phyloP scores from a whole-genome alignment of 768 basidiomycete species.

The Lactarius vividus region DNA sequence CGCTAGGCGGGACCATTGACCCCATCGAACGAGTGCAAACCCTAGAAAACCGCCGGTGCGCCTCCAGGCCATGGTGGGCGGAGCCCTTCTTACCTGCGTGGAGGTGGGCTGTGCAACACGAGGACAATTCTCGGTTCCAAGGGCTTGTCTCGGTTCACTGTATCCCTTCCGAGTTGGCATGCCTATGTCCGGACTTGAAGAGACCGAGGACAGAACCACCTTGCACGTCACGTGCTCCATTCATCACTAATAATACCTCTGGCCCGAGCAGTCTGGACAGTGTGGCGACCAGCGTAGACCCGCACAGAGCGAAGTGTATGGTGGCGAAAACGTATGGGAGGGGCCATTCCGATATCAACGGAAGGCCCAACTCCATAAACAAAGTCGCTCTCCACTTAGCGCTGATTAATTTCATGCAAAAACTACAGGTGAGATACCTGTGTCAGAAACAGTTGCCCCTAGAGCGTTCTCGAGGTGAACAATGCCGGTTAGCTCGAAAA shows the following conservation, averaged over 20 bases:
- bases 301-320: not conserved
- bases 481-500: constrained; percentile 10
- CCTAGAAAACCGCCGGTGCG: not conserved
- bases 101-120: not conserved
- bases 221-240: not conserved
- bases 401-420: not conserved
- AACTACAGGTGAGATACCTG: not conserved
- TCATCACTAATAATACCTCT: not conserved
- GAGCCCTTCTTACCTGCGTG: not conserved
- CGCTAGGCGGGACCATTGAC: not conserved
- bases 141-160: not conserved
- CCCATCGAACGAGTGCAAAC: not conserved
- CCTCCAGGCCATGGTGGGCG: not conserved
- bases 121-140: not conserved
- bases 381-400: not conserved
- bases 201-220: not conserved
- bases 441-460: constrained; percentile 10
- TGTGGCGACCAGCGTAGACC: not conserved
- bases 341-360: not conserved
- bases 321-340: not conserved
- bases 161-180: constrained; percentile 8
- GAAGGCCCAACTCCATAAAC: not conserved
- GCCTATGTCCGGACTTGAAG: not conserved
- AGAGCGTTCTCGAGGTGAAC: not conserved
- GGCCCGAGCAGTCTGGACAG: not conserved